Evolutionary conservation across 768 basidiomycete species (phyloP).

Genomic region (Tephrocybe sp.): DNA sequence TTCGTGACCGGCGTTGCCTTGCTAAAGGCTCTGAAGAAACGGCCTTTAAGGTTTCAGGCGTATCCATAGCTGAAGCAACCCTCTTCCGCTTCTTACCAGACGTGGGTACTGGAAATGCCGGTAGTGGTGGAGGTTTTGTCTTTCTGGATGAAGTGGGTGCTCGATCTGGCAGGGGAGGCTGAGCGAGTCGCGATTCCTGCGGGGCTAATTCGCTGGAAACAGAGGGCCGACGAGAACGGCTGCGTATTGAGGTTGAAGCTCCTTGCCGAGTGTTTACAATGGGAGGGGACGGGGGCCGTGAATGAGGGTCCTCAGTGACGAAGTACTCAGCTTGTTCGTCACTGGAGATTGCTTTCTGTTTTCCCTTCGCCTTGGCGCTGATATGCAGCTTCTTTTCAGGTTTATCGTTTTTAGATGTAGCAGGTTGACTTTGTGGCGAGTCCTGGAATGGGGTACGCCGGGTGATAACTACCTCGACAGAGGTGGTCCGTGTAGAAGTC

Average conservation of each 20-base stretch:
- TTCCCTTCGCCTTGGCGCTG: constrained; percentile 16
- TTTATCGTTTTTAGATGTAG: not conserved
- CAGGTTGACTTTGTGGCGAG: not conserved
- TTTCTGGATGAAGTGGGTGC: not conserved
- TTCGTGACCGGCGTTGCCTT: not conserved
- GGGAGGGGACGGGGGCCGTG: constrained; percentile 22
- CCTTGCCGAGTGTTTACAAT: not conserved
- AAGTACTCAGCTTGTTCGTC: constrained; percentile 6
- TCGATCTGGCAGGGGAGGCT: not conserved
- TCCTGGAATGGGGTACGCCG: not conserved
- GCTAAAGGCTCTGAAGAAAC: not conserved
- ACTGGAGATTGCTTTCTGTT: constrained; percentile 6
- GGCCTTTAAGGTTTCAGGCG: not conserved
- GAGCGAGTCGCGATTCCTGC: too few species aligned
- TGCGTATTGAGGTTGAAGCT: not conserved
- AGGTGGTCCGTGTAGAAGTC: not conserved
- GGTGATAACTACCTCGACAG: constrained; percentile 17
- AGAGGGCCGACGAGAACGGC: constrained; percentile 1
- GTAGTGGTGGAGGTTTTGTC: not conserved
- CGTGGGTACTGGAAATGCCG: too few species aligned
- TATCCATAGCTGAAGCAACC: constrained; percentile 11
- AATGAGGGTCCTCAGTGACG: constrained; percentile 14
- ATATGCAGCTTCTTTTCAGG: not conserved
- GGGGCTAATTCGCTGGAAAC: not conserved
- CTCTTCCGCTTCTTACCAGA: constrained; percentile 25